Evolutionary conservation across 2,329 filamentous ascomycete genomes (phyloP), one percentile per base, ranked within the genome.

Genomic region (Zarea fungicola): DNA sequence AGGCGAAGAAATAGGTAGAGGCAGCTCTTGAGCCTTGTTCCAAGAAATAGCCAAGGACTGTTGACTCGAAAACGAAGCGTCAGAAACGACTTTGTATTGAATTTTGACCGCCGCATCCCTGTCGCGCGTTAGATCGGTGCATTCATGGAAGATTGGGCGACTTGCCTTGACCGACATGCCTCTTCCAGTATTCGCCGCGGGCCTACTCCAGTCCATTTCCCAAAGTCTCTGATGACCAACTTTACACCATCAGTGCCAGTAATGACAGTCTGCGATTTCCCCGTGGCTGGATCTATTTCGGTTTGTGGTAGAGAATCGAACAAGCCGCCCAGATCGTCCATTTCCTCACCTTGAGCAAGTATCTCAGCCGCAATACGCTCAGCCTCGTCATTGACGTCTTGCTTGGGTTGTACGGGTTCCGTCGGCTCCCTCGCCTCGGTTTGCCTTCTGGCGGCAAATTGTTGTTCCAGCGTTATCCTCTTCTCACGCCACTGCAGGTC

Each of bases 101-200:
- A 96, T 67, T 56, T 78, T 85, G 25, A 78, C 86, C 4, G 76
- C 75, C 2, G 84, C 72, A 61, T 96, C 89, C 66, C 89, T 87
- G 54, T 6, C 25, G 48, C 5, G 1, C 39, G 21, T 50, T 57
- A 47, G 47, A 48, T 53, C 29, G 9, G 29, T 23, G 14, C 23
- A 19, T 8, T 23, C n/a, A 19, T 25, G 25, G 16, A 13, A 13
- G 23, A n/a, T 25, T 11, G 25, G 25, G 34, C 32, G 23, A 59
- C 64, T 56, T 65, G 86, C 85, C 85, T 85, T 54, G 89, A 81
- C 58, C 86, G 84, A 63, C 91, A 95, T n/a, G 88, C 81, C 64
- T 96, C 91, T 64, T 96, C 90, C 11, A 97, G 69, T 23, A 88
- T 76, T 55, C 86, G 78, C 53, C 82, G 80, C 14, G 92, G 91